phyloP scores from a whole-genome alignment of 345 rosid genomes.

The Fremontodendron californicum region DNA sequence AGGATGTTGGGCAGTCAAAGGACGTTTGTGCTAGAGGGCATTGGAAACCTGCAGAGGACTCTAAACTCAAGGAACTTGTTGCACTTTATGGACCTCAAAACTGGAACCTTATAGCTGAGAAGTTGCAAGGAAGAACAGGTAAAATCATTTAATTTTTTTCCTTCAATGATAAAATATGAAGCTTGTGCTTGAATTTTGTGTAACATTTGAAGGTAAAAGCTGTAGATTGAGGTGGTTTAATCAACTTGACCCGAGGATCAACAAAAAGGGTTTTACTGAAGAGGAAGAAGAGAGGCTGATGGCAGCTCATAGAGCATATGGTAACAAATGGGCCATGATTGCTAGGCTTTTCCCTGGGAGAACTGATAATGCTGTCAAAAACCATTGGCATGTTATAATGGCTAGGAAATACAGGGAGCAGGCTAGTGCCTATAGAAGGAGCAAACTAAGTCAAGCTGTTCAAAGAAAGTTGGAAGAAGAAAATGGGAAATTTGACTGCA shows the following conservation, averaged over 20 bases:
- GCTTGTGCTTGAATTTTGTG: background rate
- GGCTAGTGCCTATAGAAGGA: conserved; percentile 34
- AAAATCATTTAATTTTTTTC: background rate
- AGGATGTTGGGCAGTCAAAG: conserved; percentile 18
- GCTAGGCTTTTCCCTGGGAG: conserved; percentile 59
- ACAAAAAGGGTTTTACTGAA: conserved; percentile 32
- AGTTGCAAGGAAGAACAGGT: conserved; percentile 46
- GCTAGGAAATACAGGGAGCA: conserved; percentile 53
- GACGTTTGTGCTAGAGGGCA: conserved; percentile 38
- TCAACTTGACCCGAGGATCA: conserved; percentile 45
- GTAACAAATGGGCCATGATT: conserved; percentile 68
- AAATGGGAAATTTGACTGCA: conserved; percentile 5
- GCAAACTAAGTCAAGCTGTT: conserved; percentile 25
- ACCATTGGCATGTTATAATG: conserved; percentile 73
- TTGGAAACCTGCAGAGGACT: conserved; percentile 45
- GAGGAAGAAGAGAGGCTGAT: conserved; percentile 47
- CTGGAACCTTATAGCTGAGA: conserved; percentile 45
- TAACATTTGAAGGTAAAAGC: conserved; percentile 36
- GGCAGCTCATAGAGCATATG: conserved; percentile 56
- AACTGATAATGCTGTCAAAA: conserved; percentile 64
- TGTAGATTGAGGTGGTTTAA: conserved; percentile 57
- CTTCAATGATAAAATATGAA: background rate
- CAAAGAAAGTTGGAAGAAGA: conserved; percentile 23
- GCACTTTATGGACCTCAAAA: conserved; percentile 43
- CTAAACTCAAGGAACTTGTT: conserved; percentile 41